phyloP scores from a whole-genome alignment of 495 filamentous ascomycete genomes.

The Oidiodendron maius region DNA sequence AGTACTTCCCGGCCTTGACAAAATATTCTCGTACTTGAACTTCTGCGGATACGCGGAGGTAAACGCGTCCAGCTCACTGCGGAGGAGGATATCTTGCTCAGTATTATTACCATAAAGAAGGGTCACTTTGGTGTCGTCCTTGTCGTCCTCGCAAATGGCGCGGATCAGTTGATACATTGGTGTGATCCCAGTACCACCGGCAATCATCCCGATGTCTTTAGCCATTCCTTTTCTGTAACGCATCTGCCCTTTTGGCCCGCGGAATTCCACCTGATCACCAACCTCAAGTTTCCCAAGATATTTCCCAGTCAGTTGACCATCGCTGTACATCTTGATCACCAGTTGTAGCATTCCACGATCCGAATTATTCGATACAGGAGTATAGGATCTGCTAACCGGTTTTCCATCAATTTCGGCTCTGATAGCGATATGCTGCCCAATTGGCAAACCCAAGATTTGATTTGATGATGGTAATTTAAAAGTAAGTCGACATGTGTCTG shows the following conservation, averaged over 20 bases:
- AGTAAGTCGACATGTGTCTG: conserved; percentile 41
- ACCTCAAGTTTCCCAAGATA: conserved; percentile 38
- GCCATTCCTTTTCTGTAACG: conserved; percentile 30
- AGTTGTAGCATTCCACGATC: conserved; percentile 41
- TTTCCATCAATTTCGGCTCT: conserved; percentile 36
- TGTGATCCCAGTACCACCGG: conserved; percentile 52
- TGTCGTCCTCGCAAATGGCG: conserved; percentile 43
- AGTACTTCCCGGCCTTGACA: conserved; percentile 28
- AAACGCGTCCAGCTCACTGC: conserved; percentile 41
- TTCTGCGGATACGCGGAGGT: conserved; percentile 32
- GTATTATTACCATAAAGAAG: conserved; percentile 56
- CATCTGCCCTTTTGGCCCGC: conserved; percentile 45
- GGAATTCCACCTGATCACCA: conserved; percentile 38
- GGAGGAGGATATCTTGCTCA: conserved; percentile 64
- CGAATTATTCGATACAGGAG: conserved; percentile 45
- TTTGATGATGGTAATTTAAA: conserved; percentile 39
- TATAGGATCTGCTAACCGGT: conserved; percentile 41
- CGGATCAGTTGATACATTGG: conserved; percentile 49
- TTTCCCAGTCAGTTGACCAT: conserved; percentile 39
- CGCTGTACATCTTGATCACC: conserved; percentile 42
- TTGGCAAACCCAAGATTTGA: conserved; percentile 43
- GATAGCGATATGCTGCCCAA: conserved; percentile 49
- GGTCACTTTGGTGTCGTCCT: conserved; percentile 40
- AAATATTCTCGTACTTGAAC: conserved; percentile 40
- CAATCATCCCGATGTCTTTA: conserved; percentile 40